Conservation (phyloP, 2,329 filamentous ascomycete species). For the Trichoderma atroviride region DNA sequence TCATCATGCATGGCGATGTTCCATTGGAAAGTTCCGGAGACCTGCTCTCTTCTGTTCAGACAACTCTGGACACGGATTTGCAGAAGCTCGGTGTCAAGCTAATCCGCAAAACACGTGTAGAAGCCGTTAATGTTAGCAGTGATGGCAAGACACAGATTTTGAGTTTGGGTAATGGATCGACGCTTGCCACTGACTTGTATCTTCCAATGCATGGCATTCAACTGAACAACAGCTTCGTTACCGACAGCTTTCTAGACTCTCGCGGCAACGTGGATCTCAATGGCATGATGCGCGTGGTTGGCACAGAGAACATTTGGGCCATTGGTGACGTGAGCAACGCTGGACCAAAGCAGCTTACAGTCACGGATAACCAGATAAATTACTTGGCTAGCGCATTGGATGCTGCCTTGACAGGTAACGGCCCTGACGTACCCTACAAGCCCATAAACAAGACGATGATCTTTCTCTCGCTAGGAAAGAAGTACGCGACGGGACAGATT, state of each 20-base stretch:
- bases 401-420: conserved; percentile 30
- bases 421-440: conserved; percentile 28
- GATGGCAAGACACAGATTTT: conserved; percentile 30
- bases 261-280: conserved; percentile 41
- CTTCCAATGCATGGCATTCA: conserved; percentile 49
- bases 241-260: conserved; percentile 38
- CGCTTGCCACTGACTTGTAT: conserved; percentile 43
- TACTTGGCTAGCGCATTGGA: conserved; percentile 39
- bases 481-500: conserved; percentile 39
- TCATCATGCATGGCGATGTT: conserved; percentile 22
- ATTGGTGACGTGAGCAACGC: conserved; percentile 48
- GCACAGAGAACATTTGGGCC: conserved; percentile 45
- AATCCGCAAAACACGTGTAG: conserved; percentile 38
- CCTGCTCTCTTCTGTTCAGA: conserved; percentile 37
- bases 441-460: conserved; percentile 35
- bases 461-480: conserved; percentile 36
- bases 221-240: conserved; percentile 48
- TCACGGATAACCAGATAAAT: conserved; percentile 40
- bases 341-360: conserved; percentile 43
- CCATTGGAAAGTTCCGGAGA: conserved; percentile 9
- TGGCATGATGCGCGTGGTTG: conserved; percentile 37
- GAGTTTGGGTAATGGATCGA: conserved; percentile 38
- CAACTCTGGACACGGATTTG: conserved; percentile 33
- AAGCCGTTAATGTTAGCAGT: conserved; percentile 23
- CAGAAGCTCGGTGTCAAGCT: conserved; percentile 35